A percentile compares a stretch with the other conserved stretches of the same genome.
These are phyloP conservation scores for Calocybe indica DNA, from an alignment of 768 basidiomycete genomes.

Conservation along the genomic window DNA sequence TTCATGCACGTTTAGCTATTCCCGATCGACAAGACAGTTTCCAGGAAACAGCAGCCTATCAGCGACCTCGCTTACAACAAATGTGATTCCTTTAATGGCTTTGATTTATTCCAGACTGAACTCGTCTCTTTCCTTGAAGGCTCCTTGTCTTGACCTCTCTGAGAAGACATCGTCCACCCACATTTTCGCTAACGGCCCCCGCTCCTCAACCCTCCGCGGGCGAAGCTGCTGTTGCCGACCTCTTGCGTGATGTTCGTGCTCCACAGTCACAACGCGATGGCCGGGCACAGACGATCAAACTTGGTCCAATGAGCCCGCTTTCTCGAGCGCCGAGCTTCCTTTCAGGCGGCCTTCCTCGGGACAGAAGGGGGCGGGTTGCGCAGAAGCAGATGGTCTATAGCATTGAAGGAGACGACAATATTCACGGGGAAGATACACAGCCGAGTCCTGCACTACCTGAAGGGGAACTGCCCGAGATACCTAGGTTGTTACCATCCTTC, in stretches of 20 bases:
- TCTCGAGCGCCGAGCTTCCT: conserved; percentile 61
- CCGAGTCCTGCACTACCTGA: conserved; percentile 36
- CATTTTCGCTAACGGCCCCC: conserved; percentile 55
- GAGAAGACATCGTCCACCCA: conserved; percentile 49
- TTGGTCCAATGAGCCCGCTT: conserved; percentile 18
- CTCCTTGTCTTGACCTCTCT: conserved; percentile 72
- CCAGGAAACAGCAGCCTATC: conserved; percentile 48
- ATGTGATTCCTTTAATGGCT: conserved; percentile 44
- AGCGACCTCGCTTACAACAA: conserved; percentile 71
- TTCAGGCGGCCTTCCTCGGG: conserved; percentile 67
- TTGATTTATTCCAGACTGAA: conserved; percentile 1
- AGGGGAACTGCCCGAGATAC: conserved; percentile 50
- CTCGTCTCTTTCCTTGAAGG: conserved; percentile 28
- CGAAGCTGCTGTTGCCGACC: conserved; percentile 63
- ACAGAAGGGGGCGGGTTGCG: conserved; percentile 73
- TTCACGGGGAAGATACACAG: conserved; percentile 50
- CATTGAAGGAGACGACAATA: conserved; percentile 26
- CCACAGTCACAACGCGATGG: conserved; percentile 37
- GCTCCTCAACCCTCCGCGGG: conserved; percentile 51
- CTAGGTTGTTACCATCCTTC: conserved; percentile 26
- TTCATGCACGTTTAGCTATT: conserved; percentile 51
- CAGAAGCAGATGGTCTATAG: conserved; percentile 31
- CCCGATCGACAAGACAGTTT: conserved; percentile 51
- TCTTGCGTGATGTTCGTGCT: conserved; percentile 57
- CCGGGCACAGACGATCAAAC: conserved; percentile 18